phyloP scores from a whole-genome alignment of 441 rosid species.

The Jatropha multifida region DNA sequence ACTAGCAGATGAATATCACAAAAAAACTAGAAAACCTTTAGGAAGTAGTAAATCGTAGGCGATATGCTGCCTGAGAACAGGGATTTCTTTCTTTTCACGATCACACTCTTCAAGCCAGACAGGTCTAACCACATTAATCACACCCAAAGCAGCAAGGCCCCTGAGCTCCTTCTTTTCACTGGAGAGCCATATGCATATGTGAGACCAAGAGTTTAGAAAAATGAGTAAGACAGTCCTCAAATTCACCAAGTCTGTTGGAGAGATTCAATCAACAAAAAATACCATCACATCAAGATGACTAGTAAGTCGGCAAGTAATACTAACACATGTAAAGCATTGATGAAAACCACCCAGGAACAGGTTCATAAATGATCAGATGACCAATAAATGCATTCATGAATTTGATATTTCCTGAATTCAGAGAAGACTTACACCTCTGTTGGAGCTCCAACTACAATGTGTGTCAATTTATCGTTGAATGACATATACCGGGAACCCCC shows the following conservation, averaged over 20 bases:
- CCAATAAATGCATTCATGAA: conserved; percentile 14
- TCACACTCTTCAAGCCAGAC: conserved; percentile 97
- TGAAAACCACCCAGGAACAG: not conserved
- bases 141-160: conserved; percentile 82
- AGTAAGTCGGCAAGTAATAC: not conserved
- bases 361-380: not conserved
- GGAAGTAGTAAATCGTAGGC: conserved; percentile 82
- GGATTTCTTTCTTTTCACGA: conserved; percentile 72
- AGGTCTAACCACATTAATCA: conserved; percentile 75
- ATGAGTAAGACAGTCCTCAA: conserved; percentile 12
- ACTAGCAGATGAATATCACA: conserved; percentile 7
- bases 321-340: conserved; percentile 16
- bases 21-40: conserved; percentile 59
- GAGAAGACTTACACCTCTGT: conserved; percentile 76
- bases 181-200: conserved; percentile 25
- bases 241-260: conserved; percentile 13
- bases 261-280: conserved; percentile 23
- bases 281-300: conserved; percentile 14
- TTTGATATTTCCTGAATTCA: not conserved
- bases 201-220: conserved; percentile 19
- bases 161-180: conserved; percentile 92
- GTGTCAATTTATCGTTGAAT: conserved; percentile 76
- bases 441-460: conserved; percentile 83
- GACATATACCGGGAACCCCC: conserved; percentile 86
- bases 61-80: conserved; percentile 58